Conservation (phyloP, 345 rosid genomes). For the Aethionema arabicum region DNA sequence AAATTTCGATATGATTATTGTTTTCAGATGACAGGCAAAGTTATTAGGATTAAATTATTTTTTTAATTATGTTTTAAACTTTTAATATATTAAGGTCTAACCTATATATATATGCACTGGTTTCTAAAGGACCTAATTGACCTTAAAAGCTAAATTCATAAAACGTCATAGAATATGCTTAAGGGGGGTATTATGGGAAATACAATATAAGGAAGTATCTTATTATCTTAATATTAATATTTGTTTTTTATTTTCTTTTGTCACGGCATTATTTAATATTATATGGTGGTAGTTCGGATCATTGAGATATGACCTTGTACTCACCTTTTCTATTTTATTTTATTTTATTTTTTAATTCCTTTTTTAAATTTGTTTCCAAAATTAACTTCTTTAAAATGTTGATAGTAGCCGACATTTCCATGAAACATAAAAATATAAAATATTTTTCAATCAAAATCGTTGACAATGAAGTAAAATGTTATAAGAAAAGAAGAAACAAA, state of each 20-base stretch:
- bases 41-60: neutral
- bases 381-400: conserved; percentile 21
- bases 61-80: neutral
- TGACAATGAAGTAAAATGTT: neutral
- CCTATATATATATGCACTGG: neutral
- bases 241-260: neutral
- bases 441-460: too few relatives aligned
- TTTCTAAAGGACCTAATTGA: conserved; percentile 25
- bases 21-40: too few relatives aligned
- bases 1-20: too few relatives aligned
- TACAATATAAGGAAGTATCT: neutral
- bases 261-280: conserved; percentile 24
- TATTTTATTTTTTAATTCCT: neutral
- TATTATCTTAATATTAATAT: neutral
- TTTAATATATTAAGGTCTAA: neutral
- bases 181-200: neutral
- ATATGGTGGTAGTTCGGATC: conserved; percentile 35
- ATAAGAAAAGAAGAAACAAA: too few relatives aligned
- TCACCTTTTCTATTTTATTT: conserved; percentile 6
- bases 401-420: conserved; percentile 30
- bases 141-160: neutral
- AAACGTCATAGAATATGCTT: conserved; percentile 1
- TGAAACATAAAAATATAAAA: neutral
- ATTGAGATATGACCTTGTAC: conserved; percentile 41
- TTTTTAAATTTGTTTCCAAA: conserved; percentile 17